phyloP scores from a whole-genome alignment of 2,329 filamentous ascomycete genomes.

The Colletotrichum orchidophilum region DNA sequence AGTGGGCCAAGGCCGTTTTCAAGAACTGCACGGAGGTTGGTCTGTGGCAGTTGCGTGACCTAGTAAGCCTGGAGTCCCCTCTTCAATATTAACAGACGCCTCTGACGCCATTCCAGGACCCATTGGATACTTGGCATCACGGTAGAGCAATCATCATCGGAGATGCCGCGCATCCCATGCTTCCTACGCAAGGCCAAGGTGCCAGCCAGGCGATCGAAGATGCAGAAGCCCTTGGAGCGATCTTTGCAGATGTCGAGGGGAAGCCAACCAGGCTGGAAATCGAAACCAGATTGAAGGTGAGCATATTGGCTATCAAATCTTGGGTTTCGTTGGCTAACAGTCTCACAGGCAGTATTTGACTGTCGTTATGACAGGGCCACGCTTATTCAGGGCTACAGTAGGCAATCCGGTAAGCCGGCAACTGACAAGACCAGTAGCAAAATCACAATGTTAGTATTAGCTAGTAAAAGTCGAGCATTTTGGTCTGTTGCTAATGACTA shows the following conservation, averaged over 20 bases:
- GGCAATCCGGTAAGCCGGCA: conserved; percentile 51
- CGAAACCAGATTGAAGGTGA: conserved; percentile 32
- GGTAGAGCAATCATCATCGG: conserved; percentile 34
- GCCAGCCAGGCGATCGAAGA: conserved; percentile 53
- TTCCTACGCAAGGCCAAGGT: conserved; percentile 54
- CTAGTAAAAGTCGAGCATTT: neutral
- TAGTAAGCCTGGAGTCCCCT: conserved; percentile 27
- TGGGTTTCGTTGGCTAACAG: neutral
- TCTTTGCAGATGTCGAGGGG: conserved; percentile 38
- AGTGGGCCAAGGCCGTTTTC: conserved; percentile 49
- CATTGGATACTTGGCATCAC: conserved; percentile 46
- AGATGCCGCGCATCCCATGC: conserved; percentile 38
- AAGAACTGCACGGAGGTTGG: conserved; percentile 43
- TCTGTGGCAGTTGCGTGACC: conserved; percentile 56
- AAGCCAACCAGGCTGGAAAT: conserved; percentile 37
- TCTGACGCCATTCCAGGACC: conserved; percentile 39
- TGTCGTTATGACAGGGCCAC: conserved; percentile 48
- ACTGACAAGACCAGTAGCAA: conserved; percentile 38
- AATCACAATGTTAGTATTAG: conserved; percentile 18
- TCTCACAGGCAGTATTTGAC: conserved; percentile 36
- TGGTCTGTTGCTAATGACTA: conserved; percentile 22
- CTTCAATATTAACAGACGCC: neutral
- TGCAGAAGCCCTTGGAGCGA: conserved; percentile 47
- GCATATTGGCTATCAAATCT: neutral
- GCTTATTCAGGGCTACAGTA: conserved; percentile 52